Evolutionary conservation across 164 flowering plant genomes (phyloP).

Genomic region (Stephania cephalantha): DNA sequence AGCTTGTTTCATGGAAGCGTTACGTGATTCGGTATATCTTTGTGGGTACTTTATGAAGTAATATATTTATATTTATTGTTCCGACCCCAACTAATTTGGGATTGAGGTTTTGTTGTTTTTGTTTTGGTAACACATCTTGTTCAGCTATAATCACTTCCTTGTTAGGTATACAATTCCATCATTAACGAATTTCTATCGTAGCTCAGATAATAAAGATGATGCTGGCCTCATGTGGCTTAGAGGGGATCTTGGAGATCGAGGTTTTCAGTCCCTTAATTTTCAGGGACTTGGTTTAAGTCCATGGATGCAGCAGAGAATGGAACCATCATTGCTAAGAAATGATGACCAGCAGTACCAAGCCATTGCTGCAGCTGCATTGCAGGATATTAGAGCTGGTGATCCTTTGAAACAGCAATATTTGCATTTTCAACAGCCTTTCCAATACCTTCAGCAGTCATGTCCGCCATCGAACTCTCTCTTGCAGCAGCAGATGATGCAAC

Average conservation of each 20-base stretch:
- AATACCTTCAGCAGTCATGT: slow-evolving; percentile 41
- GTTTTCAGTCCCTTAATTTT: slow-evolving; percentile 48
- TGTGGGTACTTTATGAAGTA: not conserved
- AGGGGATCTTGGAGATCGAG: slow-evolving; percentile 54
- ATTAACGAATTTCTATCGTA: slow-evolving; percentile 1
- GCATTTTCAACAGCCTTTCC: slow-evolving; percentile 60
- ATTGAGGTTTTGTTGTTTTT: not conserved
- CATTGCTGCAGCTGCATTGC: slow-evolving; percentile 52
- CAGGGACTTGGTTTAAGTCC: slow-evolving; percentile 51
- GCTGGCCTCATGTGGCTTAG: slow-evolving; percentile 62
- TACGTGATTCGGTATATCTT: not conserved
- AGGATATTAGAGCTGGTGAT: slow-evolving; percentile 52
- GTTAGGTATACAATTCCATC: not conserved
- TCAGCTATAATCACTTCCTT: not conserved
- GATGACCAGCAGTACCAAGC: slow-evolving; percentile 66
- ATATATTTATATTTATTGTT: not conserved
- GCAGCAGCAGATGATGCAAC: slow-evolving; percentile 44
- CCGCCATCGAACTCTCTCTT: slow-evolving; percentile 28
- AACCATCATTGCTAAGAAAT: slow-evolving; percentile 36
- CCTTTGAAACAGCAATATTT: slow-evolving; percentile 49
- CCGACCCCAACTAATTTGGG: too few species aligned
- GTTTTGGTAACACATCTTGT: not conserved
- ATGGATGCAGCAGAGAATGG: slow-evolving; percentile 69
- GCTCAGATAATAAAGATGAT: slow-evolving; percentile 51
- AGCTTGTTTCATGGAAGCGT: not conserved